Evolutionary conservation across 768 basidiomycete species (phyloP).

Genomic region (Mycena latifolia): DNA sequence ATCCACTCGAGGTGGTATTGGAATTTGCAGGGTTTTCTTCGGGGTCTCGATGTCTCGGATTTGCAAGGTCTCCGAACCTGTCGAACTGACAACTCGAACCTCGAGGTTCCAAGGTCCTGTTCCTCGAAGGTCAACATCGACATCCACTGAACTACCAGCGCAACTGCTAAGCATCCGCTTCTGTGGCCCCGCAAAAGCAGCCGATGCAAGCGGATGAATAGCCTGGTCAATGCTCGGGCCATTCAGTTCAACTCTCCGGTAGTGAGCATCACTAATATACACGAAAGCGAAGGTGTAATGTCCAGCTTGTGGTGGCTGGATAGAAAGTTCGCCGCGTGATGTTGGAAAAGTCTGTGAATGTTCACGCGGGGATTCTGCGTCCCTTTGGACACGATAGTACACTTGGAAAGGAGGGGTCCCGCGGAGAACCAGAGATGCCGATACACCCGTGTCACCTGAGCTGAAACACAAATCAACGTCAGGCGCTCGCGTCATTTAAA

Average conservation of each 20-base stretch:
- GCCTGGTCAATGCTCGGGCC: conserved; percentile 88
- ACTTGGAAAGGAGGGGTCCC: conserved; percentile 93
- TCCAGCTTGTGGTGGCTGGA: conserved; percentile 91
- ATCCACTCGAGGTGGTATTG: conserved; percentile 76
- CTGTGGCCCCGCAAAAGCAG: conserved; percentile 70
- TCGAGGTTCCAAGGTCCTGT: conserved; percentile 92
- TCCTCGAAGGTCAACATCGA: conserved; percentile 91
- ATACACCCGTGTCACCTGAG: conserved; percentile 93
- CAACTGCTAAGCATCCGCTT: conserved; percentile 80
- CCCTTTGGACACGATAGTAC: conserved; percentile 79
- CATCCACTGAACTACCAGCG: conserved; percentile 78
- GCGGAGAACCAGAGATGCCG: conserved; percentile 86
- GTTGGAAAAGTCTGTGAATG: conserved; percentile 68
- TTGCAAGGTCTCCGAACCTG: conserved; percentile 68
- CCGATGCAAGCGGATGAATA: conserved; percentile 90
- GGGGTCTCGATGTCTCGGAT: conserved; percentile 68
- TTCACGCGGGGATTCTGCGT: conserved; percentile 74
- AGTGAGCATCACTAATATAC: conserved; percentile 86
- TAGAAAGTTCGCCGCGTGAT: conserved; percentile 84
- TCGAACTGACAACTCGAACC: conserved; percentile 83
- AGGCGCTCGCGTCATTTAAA: no score
- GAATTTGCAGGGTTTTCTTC: conserved; percentile 69
- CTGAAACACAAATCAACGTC: conserved; percentile 51
- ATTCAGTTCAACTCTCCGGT: conserved; percentile 79
- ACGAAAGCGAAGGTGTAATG: conserved; percentile 89